Base-by-base conservation (phyloP, 371 early-diverging fungal species). In the Saksenaea vasiformis region DNA sequence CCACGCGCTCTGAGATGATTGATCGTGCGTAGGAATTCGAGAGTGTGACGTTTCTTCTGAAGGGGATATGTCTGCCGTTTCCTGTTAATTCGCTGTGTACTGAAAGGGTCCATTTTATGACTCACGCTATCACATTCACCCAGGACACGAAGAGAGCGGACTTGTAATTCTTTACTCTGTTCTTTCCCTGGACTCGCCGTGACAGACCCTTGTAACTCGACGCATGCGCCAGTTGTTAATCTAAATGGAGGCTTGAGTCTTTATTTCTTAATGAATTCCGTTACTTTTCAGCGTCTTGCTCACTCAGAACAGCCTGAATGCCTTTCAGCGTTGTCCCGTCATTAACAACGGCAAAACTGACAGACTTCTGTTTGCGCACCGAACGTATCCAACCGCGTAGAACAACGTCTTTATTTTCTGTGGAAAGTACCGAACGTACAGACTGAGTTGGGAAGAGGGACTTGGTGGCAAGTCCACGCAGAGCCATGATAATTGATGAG, bases 371-470 rank as follows among this genome's bases (percentile, higher is more conserved):
- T 43, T 83, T 74, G 19, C 95, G 90, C 15, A 93, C 87, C 4
- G 95, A 88, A 31, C 91, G 84, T 19, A 95, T 77, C 95, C 95
- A 95, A 8, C 93, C 95, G 28, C 90, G 74, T 11, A 94, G 78
- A n/a, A 66, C 56, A 10, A 81, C 76, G 5, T 60, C 14, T 9
- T n/a, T 36, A 3, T 41, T 17, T 47, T 47, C 19, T 2, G 51
- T 10, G 11, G 51, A 3, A 10, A 47, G 26, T n/a, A 47, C 10
- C 8, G 51, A 47, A 22, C 51, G 51, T 47, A 47, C 27, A 22
- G 51, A 47, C 10, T n/a, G 51, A 2, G 51, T 47, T 1, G 51
- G 51, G 0, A 47, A 47, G 8, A 47, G 22, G 22, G 51, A 19
- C 51, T 47, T 47, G 51, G 51, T 22, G 9, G 17, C 24, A 19